Evolutionary conservation across 768 basidiomycete species (phyloP).

Genomic region (Kwoniella dendrophila): DNA sequence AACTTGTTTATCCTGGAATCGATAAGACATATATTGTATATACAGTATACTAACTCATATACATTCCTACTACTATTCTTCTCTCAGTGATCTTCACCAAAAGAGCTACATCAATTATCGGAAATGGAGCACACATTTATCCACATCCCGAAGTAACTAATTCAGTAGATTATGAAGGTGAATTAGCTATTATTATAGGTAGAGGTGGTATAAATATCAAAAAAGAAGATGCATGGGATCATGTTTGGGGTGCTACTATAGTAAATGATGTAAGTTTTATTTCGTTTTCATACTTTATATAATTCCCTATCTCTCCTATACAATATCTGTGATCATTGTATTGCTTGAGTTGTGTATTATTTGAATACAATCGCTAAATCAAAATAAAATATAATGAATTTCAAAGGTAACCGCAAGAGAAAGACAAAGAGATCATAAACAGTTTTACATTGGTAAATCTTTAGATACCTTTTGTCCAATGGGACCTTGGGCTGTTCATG

Average conservation of each 20-base stretch:
- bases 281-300: background rate
- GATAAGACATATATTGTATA: background rate
- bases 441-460: constrained; percentile 50
- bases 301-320: background rate
- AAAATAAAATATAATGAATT: background rate
- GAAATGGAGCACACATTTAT: constrained; percentile 33
- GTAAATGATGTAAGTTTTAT: constrained; percentile 35
- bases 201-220: constrained; percentile 39
- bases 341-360: too few species aligned
- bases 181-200: constrained; percentile 50
- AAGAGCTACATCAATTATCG: constrained; percentile 49
- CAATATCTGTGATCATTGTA: too few species aligned
- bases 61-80: background rate
- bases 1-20: background rate
- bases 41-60: background rate
- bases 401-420: constrained; percentile 47
- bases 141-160: constrained; percentile 43
- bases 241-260: constrained; percentile 48
- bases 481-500: constrained; percentile 41
- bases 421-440: constrained; percentile 51
- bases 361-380: too few species aligned
- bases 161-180: constrained; percentile 52
- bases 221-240: constrained; percentile 49
- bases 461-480: constrained; percentile 52
- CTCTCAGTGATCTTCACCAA: constrained; percentile 51